Evolutionary conservation across 2,329 filamentous ascomycete species (phyloP).

Genomic region (Zarea fungicola): DNA sequence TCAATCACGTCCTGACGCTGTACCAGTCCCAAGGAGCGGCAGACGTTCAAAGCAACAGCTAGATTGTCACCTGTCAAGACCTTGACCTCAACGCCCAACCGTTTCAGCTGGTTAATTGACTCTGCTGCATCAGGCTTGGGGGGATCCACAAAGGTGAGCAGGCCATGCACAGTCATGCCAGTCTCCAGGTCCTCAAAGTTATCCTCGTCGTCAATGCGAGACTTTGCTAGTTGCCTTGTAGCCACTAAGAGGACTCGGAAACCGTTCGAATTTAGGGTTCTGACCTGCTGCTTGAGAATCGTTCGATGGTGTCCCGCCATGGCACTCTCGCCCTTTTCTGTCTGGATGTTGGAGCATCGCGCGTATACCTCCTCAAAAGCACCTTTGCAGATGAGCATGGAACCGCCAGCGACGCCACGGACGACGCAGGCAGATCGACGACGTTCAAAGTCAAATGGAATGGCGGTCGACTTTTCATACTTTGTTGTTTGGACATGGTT

Average conservation of each 20-base stretch:
- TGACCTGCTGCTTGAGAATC: conserved; percentile 15
- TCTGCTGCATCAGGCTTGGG: conserved; percentile 24
- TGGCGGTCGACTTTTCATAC: conserved; percentile 19
- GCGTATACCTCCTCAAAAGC: conserved; percentile 25
- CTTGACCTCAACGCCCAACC: conserved; percentile 24
- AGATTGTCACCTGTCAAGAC: conserved; percentile 25
- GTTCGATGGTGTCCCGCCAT: conserved; percentile 17
- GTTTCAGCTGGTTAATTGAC: conserved; percentile 20
- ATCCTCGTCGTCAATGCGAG: conserved; percentile 17
- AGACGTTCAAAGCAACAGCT: conserved; percentile 25
- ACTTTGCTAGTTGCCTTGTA: conserved; percentile 16
- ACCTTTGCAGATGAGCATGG: conserved; percentile 26
- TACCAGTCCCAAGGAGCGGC: conserved; percentile 20
- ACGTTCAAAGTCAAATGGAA: conserved; percentile 24
- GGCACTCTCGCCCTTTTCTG: conserved; percentile 13
- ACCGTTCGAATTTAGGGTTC: conserved; percentile 17
- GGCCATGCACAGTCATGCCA: conserved; percentile 22
- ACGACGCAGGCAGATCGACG: conserved; percentile 21
- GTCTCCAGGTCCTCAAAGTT: conserved; percentile 20
- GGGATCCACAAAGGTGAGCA: conserved; percentile 25
- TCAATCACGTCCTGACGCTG: conserved; percentile 15
- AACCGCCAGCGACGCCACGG: conserved; percentile 18
- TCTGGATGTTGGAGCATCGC: conserved; percentile 19
- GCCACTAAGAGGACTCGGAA: conserved; percentile 23
- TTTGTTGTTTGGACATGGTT: conserved; percentile 17